Percentiles rank a stretch among this genome's conserved stretches.
Evolutionary conservation across 805 yeast species (phyloP).

Genomic region (Yarrowia sp.): DNA sequence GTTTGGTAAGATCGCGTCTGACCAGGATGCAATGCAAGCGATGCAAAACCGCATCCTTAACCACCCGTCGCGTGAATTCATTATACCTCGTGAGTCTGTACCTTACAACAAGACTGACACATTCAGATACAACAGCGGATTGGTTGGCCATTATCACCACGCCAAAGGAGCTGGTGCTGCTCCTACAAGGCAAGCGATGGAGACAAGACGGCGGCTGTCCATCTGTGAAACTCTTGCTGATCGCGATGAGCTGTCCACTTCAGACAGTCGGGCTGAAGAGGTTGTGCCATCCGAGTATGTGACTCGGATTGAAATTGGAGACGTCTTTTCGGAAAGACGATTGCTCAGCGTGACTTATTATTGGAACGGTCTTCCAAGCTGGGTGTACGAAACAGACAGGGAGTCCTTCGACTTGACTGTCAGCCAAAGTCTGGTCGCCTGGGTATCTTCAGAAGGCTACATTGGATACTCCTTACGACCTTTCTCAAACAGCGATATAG

Average conservation of each 20-base stretch:
- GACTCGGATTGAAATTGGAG: conserved; percentile 1
- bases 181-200: background rate
- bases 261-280: background rate
- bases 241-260: background rate
- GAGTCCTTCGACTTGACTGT: conserved; percentile 26
- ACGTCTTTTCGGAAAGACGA: conserved; percentile 2
- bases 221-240: background rate
- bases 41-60: conserved; percentile 26
- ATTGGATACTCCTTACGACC: conserved; percentile 1
- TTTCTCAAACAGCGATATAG: background rate
- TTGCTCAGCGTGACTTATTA: conserved; percentile 17
- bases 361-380: conserved; percentile 22
- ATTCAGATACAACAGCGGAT: conserved; percentile 2
- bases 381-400: conserved; percentile 25
- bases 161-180: background rate
- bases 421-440: conserved; percentile 25
- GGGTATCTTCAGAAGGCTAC: conserved; percentile 22
- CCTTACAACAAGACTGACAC: conserved; percentile 26
- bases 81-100: conserved; percentile 26
- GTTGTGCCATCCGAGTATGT: background rate
- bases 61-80: conserved; percentile 28
- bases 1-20: background rate
- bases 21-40: conserved; percentile 3
- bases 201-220: background rate
- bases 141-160: conserved; percentile 27